Evolutionary conservation across 805 yeast genomes (phyloP), one percentile per base, ranked within the genome.

Genomic region (Kodamaea hsintzibuensis): DNA sequence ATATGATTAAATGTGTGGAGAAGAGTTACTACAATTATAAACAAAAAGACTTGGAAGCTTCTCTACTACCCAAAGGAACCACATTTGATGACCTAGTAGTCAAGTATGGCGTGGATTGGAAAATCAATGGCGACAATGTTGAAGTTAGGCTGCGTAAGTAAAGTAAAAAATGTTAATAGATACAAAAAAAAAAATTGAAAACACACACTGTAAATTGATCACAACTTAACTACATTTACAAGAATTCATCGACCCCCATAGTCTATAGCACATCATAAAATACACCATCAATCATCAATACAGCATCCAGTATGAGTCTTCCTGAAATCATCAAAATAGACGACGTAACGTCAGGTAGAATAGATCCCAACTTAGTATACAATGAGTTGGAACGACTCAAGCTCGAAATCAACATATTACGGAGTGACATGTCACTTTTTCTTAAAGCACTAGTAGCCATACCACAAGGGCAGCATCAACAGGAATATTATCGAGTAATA

Each of bases 281-380:
- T 25, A 5, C 25, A 17, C 44, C 44, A 17, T 13, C 19, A 16
- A 13, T 14, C 14, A 13, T 40, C 35, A 30, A 12, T 10, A 30
- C 35, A 38, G 14, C 13, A 47, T 14, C 37, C 37, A 47, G 5
- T 18, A 47, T 44, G 49, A 53, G 58, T 37, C 63, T 73, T 19
- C 73, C 77, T 1, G 74, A 71, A 18, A 54, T 60, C 18, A 71
- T 73, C 47, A 74, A 69, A 53, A 76, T 76, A 14, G 80, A 76
- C 56, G 80, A 76, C 59, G 70, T 76, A 43, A 63, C 78, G 7
- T 70, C 77, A n/a, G 79, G 79, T 8, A 68, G 65, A 53, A 69
- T 76, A 19, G 73, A 72, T 43, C 73, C 78, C 7, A 58, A 60
- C 9, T 61, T 76, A 3, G 71, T 84, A n/a, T 79, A 77, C 50